Evolutionary conservation across 805 yeast species (phyloP), one percentile per base, ranked within the genome.

Genomic region (Starmerella bombicola): DNA sequence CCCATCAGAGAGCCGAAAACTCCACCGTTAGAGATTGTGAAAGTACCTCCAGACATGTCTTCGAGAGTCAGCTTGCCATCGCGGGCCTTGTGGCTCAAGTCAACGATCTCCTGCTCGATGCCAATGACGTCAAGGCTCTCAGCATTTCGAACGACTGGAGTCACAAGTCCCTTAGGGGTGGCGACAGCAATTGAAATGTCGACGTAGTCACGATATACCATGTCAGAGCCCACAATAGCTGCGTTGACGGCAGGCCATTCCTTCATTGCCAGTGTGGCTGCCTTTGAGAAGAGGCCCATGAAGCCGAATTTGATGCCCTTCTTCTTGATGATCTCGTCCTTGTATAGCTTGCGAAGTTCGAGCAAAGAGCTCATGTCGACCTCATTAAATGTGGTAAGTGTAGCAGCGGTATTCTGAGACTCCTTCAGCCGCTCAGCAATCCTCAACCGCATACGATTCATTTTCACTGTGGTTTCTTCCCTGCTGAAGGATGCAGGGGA

Each of bases 41-140:
- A 86, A 46, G 97, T 86, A 65, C 98, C 98, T 64, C 98, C 98
- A 47, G 95, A 74, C 97, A 91, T 88, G 65, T 91, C 98, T 71
- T 91, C 98, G 51, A 91, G 67, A 41, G 96, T 83, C 60, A 91
- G 74, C 69, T 91, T 86, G 59, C 91, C 91, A 62, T 88, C 97
- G 66, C 97, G 82, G 49, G 98, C 98, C 69, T 84, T 88, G 60
- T 68, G 69, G 66, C 96, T 91, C 57, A 91, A 71, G 54, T 67
- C 65, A 42, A 75, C 61, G 52, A 91, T 88, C 65, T 83, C 95
- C 55, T 77, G 65, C 68, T 91, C 98, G 51, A 91, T 78, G 50
- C 81, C 96, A 56, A 91, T 68, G 35, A 91, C 81, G 35, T 84
- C 73, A 53, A 81, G 67, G 22, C 93, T 78, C 69, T 91, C 98